phyloP scores from a whole-genome alignment of 2,329 filamentous ascomycete species.

The Talaromyces sp. region DNA sequence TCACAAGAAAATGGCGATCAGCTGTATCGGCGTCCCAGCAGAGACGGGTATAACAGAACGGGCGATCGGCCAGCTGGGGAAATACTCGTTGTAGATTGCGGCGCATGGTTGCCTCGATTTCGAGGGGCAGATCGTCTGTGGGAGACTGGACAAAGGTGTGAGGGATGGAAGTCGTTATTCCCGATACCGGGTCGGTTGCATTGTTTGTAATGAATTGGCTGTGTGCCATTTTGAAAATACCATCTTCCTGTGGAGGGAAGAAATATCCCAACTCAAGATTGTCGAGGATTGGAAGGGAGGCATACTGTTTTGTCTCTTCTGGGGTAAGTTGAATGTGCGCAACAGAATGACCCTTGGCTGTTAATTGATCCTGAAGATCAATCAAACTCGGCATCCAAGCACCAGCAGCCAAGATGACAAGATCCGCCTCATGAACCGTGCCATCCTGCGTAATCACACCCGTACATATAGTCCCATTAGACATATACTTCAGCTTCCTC shows the following conservation, averaged over 20 bases:
- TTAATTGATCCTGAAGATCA: conserved; percentile 48
- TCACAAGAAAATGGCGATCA: conserved; percentile 61
- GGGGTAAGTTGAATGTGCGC: conserved; percentile 55
- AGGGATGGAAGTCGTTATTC: conserved; percentile 11
- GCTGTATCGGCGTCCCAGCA: conserved; percentile 62
- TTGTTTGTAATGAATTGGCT: conserved; percentile 59
- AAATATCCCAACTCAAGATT: conserved; percentile 15
- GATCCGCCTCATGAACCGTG: conserved; percentile 48
- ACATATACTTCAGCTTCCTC: not conserved
- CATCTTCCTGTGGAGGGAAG: conserved; percentile 29
- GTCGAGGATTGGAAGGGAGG: conserved; percentile 53
- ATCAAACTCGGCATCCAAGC: conserved; percentile 55
- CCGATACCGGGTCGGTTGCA: conserved; percentile 11
- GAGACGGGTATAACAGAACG: conserved; percentile 41
- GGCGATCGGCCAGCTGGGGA: conserved; percentile 12
- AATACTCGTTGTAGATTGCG: conserved; percentile 14
- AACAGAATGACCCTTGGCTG: conserved; percentile 59
- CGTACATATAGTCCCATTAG: conserved; percentile 12
- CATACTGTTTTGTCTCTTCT: conserved; percentile 49
- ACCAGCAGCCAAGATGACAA: conserved; percentile 55
- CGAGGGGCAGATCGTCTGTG: conserved; percentile 7
- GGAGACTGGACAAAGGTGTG: conserved; percentile 13
- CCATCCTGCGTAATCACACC: conserved; percentile 52
- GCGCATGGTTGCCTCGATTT: conserved; percentile 16
- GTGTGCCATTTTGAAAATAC: conserved; percentile 61